phyloP scores from a whole-genome alignment of 2,329 filamentous ascomycete genomes.

The Cercospora janseana region DNA sequence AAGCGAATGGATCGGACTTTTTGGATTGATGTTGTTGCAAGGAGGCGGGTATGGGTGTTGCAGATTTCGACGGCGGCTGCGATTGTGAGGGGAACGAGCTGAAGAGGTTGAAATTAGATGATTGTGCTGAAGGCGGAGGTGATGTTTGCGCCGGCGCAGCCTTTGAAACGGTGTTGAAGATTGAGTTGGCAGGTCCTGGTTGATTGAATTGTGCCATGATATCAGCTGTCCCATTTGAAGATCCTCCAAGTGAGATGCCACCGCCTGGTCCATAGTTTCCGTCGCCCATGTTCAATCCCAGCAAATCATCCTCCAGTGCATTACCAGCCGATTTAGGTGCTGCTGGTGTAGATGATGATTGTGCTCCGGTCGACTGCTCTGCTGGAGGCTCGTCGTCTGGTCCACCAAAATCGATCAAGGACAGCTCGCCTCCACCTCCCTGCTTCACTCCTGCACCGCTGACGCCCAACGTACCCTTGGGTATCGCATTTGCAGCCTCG shows the following conservation, averaged over 20 bases:
- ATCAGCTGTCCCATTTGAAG: slow-evolving; percentile 28
- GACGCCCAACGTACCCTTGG: slow-evolving; percentile 72
- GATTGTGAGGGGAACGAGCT: slow-evolving; percentile 43
- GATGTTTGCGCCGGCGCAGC: slow-evolving; percentile 31
- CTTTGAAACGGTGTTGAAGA: slow-evolving; percentile 30
- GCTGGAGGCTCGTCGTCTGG: slow-evolving; percentile 50
- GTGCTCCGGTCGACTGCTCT: slow-evolving; percentile 30
- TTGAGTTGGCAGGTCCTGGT: slow-evolving; percentile 32
- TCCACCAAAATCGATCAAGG: slow-evolving; percentile 86
- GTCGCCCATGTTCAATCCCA: slow-evolving; percentile 80
- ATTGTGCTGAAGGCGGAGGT: slow-evolving; percentile 43
- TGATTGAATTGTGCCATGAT: slow-evolving; percentile 40
- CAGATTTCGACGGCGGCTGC: slow-evolving; percentile 47
- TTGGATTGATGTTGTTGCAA: slow-evolving; percentile 31
- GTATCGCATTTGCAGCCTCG: slow-evolving; percentile 77
- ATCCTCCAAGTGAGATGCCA: slow-evolving; percentile 71
- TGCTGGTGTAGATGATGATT: slow-evolving; percentile 42
- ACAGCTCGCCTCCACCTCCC: slow-evolving; percentile 74
- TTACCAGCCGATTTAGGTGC: slow-evolving; percentile 53
- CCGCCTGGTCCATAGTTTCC: slow-evolving; percentile 70
- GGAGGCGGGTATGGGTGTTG: slow-evolving; percentile 47
- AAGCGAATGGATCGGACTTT: slow-evolving; percentile 61
- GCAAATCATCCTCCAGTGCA: slow-evolving; percentile 81
- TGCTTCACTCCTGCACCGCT: slow-evolving; percentile 62
- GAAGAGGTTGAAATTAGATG: slow-evolving; percentile 57